Base-by-base conservation (phyloP, 495 filamentous ascomycete genomes). In the Talaromyces nanjingensis region DNA sequence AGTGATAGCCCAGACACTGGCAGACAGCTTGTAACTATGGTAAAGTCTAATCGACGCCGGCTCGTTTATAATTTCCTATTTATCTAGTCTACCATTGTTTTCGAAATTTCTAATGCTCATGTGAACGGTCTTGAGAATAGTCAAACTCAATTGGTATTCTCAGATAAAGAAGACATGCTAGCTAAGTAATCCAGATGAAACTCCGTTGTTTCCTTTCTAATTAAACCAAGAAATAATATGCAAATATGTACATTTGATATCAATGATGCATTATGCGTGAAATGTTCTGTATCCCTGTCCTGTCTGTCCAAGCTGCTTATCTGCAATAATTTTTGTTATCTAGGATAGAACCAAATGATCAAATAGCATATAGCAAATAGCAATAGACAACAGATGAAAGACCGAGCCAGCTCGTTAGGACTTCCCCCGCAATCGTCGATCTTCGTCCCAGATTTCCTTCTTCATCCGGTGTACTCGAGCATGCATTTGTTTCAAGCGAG, bases 401-500 rank as follows among this genome's bases (percentile, higher is more conserved):
- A 29, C 22, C 27, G 11, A 56, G 53, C 53, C 53, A 56, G 53
- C 53, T 54, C 22, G 53, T 29, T 54, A 29, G 24, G 56, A 37
- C 31, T 54, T 34, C 16, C 42, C 66, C 25, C 68, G 73, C 6
- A 76, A 68, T 39, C 70, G 67, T 63, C 68, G 68, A 60, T 73
- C 68, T 62, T 82, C 78, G 42, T 78, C 76, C 72, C 84, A 85
- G 54, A 92, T 91, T 54, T 90, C 83, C 59, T 75, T 75, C 76
- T 92, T 92, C 83, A 90, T 84, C 14, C 64, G 67, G 53, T 80
- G 74, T 37, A 92, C 76, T 16, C 81, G 77, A 12, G 77, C 70
- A 67, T 86, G 87, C 84, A 89, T 86, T 47, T 81, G 80, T 53
- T 84, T 72, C 64, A 91, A 66, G 53, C 81, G 71, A 3, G 81